Conservation (phyloP, 257 asterid genomes). For the Agastache rugosa region DNA sequence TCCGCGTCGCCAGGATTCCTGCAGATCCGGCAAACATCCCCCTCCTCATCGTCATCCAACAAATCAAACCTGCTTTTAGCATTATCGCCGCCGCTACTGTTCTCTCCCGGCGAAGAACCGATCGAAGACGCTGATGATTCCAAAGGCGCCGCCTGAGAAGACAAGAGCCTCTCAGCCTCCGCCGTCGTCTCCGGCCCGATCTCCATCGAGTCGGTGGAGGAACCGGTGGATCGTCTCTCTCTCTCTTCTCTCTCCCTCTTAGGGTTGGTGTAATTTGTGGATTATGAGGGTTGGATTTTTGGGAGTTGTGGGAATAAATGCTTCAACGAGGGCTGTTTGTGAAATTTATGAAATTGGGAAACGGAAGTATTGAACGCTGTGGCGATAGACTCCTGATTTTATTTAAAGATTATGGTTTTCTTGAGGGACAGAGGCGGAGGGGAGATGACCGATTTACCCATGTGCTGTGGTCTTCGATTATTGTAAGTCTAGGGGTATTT, state of each 20-base stretch:
- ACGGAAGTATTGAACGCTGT: not conserved
- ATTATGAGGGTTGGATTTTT: not conserved
- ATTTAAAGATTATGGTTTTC: conserved; percentile 33
- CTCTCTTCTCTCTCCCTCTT: conserved; percentile 45
- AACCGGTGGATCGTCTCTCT: conserved; percentile 44
- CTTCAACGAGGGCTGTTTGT: conserved; percentile 18
- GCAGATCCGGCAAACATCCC: conserved; percentile 98
- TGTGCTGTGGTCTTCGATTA: not conserved
- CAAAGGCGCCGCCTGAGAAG: conserved; percentile 46
- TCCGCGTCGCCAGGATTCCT: conserved; percentile 91
- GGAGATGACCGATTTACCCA: conserved; percentile 37
- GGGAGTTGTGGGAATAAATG: conserved; percentile 26
- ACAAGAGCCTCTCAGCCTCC: conserved; percentile 43
- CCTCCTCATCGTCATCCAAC: conserved; percentile 90
- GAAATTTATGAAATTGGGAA: conserved; percentile 6
- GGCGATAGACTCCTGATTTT: conserved; percentile 11
- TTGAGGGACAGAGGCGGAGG: not conserved
- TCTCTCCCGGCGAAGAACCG: conserved; percentile 50
- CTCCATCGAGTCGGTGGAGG: conserved; percentile 71
- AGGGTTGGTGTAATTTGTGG: conserved; percentile 48
- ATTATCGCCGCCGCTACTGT: conserved; percentile 36
- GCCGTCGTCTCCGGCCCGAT: conserved; percentile 71
- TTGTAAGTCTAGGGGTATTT: conserved; percentile 11
- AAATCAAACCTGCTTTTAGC: conserved; percentile 46
- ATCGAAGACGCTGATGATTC: conserved; percentile 51